Percentiles rank a stretch among this genome's conserved stretches.
Evolutionary conservation across 2,329 filamentous ascomycete species (phyloP).

Genomic region (Fusarium albosuccineum): DNA sequence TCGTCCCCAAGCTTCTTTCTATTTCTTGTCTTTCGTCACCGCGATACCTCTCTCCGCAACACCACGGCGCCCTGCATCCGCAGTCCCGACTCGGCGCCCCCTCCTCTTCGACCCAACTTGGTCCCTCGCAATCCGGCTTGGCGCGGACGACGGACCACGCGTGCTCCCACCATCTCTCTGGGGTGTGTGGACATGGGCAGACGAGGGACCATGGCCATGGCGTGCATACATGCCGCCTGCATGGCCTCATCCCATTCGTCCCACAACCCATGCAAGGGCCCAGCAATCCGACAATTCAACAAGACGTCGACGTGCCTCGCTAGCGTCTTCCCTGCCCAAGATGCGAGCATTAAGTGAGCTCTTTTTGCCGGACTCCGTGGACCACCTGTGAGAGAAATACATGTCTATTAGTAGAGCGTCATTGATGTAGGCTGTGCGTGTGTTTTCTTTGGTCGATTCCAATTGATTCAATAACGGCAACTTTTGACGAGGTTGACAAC

Average conservation of each 20-base stretch:
- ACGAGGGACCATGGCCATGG: slow-evolving; percentile 11
- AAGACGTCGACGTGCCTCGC: background rate
- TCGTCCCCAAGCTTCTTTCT: background rate
- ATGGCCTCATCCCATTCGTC: slow-evolving; percentile 35
- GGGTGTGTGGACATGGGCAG: background rate
- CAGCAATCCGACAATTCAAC: background rate
- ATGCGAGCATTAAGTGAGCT: no score
- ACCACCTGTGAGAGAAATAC: no score
- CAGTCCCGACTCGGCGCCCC: slow-evolving; percentile 31
- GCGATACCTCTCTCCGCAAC: slow-evolving; percentile 17
- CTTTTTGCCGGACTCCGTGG: no score
- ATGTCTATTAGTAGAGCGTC: no score
- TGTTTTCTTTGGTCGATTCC: background rate
- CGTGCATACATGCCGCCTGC: slow-evolving; percentile 33
- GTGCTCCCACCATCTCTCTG: slow-evolving; percentile 2
- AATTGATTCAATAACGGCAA: background rate
- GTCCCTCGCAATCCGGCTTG: slow-evolving; percentile 33
- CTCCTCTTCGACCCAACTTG: slow-evolving; percentile 29
- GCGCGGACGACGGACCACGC: slow-evolving; percentile 20
- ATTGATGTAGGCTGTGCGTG: background rate
- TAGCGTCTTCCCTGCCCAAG: background rate
- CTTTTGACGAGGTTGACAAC: slow-evolving; percentile 5
- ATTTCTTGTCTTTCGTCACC: slow-evolving; percentile 42
- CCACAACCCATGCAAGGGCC: slow-evolving; percentile 35
- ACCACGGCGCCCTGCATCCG: slow-evolving; percentile 34